These are phyloP conservation scores for Cyathus striatus DNA, from an alignment of 768 basidiomycete genomes.

Conservation along the genomic window DNA sequence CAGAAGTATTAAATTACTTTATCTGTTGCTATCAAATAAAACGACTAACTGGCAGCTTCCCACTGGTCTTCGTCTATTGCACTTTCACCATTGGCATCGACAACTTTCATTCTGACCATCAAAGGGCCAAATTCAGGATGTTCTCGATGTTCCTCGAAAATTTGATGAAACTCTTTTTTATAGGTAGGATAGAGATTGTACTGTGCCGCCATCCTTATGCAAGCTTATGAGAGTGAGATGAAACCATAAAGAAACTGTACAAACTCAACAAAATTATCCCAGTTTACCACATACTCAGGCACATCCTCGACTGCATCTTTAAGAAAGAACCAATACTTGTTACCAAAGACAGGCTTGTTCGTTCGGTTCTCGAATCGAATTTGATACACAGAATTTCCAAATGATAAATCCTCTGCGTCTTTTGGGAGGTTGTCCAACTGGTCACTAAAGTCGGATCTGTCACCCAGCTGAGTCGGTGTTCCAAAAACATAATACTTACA, in stretches of 20 bases:
- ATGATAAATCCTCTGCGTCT: slow-evolving; percentile 65
- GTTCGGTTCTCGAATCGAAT: slow-evolving; percentile 79
- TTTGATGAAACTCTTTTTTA: slow-evolving; percentile 85
- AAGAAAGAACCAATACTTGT: slow-evolving; percentile 92
- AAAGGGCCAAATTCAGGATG: slow-evolving; percentile 79
- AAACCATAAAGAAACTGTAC: no score
- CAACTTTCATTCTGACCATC: slow-evolving; percentile 87
- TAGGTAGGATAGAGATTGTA: slow-evolving; percentile 73
- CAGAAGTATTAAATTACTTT: slow-evolving; percentile 5
- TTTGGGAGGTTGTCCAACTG: slow-evolving; percentile 67
- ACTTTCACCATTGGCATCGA: slow-evolving; percentile 81
- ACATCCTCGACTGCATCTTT: slow-evolving; percentile 95
- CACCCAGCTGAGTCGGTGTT: no score
- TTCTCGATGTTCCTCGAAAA: slow-evolving; percentile 78
- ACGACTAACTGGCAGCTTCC: slow-evolving; percentile 93
- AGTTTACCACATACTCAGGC: slow-evolving; percentile 95
- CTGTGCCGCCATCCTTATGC: slow-evolving; percentile 71
- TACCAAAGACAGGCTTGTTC: slow-evolving; percentile 68
- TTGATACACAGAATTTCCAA: slow-evolving; percentile 88
- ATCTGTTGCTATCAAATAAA: background rate
- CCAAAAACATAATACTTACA: slow-evolving; percentile 49
- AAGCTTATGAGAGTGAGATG: no score
- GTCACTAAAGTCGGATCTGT: slow-evolving; percentile 41
- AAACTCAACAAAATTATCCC: slow-evolving; percentile 88
- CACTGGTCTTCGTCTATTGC: slow-evolving; percentile 94